Evolutionary conservation across 148 eudicot species (phyloP).

Genomic region (Bassia scoparia): DNA sequence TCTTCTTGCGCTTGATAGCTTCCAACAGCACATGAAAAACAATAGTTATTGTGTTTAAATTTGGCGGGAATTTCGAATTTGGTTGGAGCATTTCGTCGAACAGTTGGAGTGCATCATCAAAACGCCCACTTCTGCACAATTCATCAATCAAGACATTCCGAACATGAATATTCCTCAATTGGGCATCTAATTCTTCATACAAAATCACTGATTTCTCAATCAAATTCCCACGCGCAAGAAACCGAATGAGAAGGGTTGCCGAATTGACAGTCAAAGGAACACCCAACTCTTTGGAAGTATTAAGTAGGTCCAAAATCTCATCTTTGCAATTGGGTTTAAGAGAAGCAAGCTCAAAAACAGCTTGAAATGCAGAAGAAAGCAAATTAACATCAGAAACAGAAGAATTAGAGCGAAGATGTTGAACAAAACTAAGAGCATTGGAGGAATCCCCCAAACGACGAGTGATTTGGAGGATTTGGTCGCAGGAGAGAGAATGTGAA

Average conservation of each 20-base stretch:
- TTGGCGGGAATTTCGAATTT: slow-evolving; percentile 31
- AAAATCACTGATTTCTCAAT: slow-evolving; percentile 33
- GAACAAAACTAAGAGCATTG: slow-evolving; percentile 45
- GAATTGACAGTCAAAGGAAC: slow-evolving; percentile 39
- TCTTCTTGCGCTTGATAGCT: slow-evolving; percentile 27
- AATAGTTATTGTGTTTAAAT: slow-evolving; percentile 34
- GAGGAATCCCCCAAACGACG: slow-evolving; percentile 36
- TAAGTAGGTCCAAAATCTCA: slow-evolving; percentile 34
- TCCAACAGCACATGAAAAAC: slow-evolving; percentile 40
- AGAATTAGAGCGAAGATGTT: slow-evolving; percentile 34
- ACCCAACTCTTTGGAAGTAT: slow-evolving; percentile 27
- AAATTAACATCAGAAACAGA: slow-evolving; percentile 19
- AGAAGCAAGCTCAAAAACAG: slow-evolving; percentile 45
- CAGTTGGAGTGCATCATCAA: slow-evolving; percentile 60
- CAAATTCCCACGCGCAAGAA: slow-evolving; percentile 35
- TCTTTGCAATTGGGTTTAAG: slow-evolving; percentile 29
- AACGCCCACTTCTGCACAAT: slow-evolving; percentile 32
- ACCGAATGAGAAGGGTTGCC: slow-evolving; percentile 34
- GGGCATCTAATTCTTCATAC: slow-evolving; percentile 34
- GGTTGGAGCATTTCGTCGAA: slow-evolving; percentile 75
- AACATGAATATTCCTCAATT: slow-evolving; percentile 31
- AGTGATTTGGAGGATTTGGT: slow-evolving; percentile 40
- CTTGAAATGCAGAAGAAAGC: slow-evolving; percentile 44
- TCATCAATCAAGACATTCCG: slow-evolving; percentile 38
- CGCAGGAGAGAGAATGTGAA: slow-evolving; percentile 31